Conservation (phyloP, 345 rosid genomes). For the Dimocarpus longan region DNA sequence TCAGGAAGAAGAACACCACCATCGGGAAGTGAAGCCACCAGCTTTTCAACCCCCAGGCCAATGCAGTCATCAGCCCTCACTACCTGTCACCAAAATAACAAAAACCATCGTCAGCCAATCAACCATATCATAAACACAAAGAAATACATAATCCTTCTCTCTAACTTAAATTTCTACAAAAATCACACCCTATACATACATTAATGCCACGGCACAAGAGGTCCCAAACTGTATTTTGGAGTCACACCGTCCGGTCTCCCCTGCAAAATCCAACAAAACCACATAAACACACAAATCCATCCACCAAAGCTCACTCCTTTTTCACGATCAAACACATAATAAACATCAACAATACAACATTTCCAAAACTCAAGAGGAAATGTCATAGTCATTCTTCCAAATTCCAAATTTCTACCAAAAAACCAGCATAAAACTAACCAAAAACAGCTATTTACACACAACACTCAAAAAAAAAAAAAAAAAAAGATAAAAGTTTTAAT, state of each 20-base stretch:
- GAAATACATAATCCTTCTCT: background rate
- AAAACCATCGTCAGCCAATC: background rate
- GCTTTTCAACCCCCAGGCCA: conserved; percentile 85
- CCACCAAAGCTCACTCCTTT: background rate
- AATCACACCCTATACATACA: conserved; percentile 40
- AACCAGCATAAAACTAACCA: background rate
- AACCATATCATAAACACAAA: background rate
- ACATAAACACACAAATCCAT: background rate
- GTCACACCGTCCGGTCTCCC: conserved; percentile 95
- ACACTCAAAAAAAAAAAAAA: conserved; percentile 2
- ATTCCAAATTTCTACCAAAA: conserved; percentile 13
- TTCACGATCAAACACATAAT: background rate
- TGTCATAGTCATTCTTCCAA: background rate
- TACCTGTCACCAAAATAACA: conserved; percentile 37
- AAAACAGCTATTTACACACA: too few species aligned
- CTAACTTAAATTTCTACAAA: background rate
- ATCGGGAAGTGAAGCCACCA: conserved; percentile 80
- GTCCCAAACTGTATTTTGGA: conserved; percentile 89
- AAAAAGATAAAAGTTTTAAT: too few species aligned
- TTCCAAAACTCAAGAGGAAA: too few species aligned
- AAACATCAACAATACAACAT: background rate
- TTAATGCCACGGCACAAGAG: conserved; percentile 81
- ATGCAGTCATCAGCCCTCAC: conserved; percentile 86
- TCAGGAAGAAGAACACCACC: conserved; percentile 92
- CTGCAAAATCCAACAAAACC: conserved; percentile 21